Percentiles rank a stretch among this genome's conserved stretches.
phyloP scores from a whole-genome alignment of 208 protist genomes.

The Trypanosomatidae sp. region DNA sequence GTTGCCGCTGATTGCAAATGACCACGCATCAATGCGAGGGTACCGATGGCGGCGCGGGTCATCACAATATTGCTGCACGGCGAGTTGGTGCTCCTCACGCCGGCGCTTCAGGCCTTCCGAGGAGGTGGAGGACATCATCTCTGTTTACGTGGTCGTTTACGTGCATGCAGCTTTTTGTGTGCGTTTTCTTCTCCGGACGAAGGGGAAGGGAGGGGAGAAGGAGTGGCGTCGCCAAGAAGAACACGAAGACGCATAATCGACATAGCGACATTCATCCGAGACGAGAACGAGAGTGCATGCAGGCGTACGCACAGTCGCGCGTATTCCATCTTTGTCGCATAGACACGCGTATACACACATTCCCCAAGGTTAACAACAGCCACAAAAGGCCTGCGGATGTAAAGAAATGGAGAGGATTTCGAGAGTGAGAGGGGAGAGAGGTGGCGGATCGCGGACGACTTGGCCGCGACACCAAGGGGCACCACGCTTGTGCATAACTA shows the following conservation, averaged over 20 bases:
- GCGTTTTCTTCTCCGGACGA: not conserved
- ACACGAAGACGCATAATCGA: not conserved
- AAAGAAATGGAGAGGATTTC: not conserved
- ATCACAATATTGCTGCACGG: constrained; percentile 8
- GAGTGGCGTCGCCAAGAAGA: not conserved
- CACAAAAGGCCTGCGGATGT: not conserved
- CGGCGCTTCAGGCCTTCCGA: constrained; percentile 21
- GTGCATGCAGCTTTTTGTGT: not conserved
- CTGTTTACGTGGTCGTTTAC: not conserved
- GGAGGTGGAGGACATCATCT: not conserved
- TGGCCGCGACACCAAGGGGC: not conserved
- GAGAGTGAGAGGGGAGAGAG: not conserved
- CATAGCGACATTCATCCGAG: not conserved
- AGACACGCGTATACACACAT: not conserved
- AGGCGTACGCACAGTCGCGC: not conserved
- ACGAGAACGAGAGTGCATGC: not conserved
- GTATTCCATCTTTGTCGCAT: not conserved
- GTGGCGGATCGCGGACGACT: not conserved
- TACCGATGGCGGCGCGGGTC: constrained; percentile 5
- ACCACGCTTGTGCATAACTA: not conserved
- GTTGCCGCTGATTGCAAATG: not conserved
- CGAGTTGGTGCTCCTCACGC: constrained; percentile 25
- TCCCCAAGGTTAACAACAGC: not conserved
- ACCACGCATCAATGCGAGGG: constrained; percentile 1
- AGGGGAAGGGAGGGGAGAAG: not conserved